These are phyloP conservation scores for Populus ilicifolia DNA, from an alignment of 345 rosid genomes.

Conservation along the genomic window DNA sequence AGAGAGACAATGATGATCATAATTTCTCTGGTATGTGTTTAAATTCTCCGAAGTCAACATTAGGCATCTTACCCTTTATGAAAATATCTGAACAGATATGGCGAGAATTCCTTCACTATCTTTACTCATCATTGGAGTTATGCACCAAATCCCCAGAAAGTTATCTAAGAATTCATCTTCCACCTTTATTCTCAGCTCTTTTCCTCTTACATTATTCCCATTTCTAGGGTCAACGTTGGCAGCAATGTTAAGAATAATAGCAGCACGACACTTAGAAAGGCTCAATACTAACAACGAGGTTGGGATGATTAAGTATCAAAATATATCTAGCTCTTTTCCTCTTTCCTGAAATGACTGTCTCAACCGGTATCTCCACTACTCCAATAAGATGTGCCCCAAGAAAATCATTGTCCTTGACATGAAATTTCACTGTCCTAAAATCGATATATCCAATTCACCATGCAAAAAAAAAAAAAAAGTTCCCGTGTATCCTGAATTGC, in stretches of 20 bases:
- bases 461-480: conserved; percentile 37
- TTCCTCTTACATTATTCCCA: no score
- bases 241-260: no score
- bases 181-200: no score
- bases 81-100: no score
- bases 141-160: not conserved
- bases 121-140: not conserved
- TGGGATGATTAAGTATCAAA: no score
- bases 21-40: no score
- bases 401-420: conserved; percentile 66
- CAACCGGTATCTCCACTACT: conserved; percentile 45
- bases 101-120: not conserved
- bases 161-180: not conserved
- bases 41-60: no score
- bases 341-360: conserved; percentile 37
- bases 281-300: no score
- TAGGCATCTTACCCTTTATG: no score
- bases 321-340: no score
- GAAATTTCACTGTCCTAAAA: conserved; percentile 55
- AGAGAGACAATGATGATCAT: not conserved
- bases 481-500: conserved; percentile 12
- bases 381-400: conserved; percentile 67
- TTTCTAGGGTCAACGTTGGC: no score
- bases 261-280: no score
- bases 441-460: conserved; percentile 56